Evolutionary conservation across 495 filamentous ascomycete species (phyloP), one percentile per base, ranked within the genome.

Genomic region (Penicillium cinerascens): DNA sequence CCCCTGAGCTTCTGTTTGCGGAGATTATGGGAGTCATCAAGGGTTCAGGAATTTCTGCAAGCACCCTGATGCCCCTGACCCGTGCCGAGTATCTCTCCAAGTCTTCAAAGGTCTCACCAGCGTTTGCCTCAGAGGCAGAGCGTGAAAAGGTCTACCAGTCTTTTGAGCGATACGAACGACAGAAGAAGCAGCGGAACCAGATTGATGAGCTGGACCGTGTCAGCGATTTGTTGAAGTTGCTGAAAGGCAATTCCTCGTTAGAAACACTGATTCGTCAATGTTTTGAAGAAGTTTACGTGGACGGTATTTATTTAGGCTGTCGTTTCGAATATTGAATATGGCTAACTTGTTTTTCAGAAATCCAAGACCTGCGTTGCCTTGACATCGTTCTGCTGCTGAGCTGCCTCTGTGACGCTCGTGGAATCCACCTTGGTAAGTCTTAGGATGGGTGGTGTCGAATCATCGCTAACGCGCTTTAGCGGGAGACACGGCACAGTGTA

Each of bases 1-100:
- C 56, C 13, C 22, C 51, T n/a, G 60, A 68, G 18, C 62, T 75
- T 7, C 66, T 71, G 4, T 77, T 77, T 44, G 61, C 69, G 0
- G 74, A 78, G 21, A 78, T 77, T 6, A 67, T 77, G 68, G 73
- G 74, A 25, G 63, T 71, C 0, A 69, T 77, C 35, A 74, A 77
- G 48, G 74, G 74, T 8, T 75, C 67, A 0, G 41, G 27, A 29
- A 22, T 48, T 0, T 54, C 49, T 3, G 46, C 46, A 0, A 41
- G 56, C 16, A 50, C 51, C 2, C 49, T 77, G 13, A 37, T 17
- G 33, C 40, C 67, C 2, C 54, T 77, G 8, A 26, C 39, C 0
- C 56, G 64, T 9, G 52, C 54, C 0, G 66, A 75, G 23, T 77
- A 77, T 39, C 29, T 60, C 8, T 18, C 35, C 2, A 59, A 35